Base-by-base conservation (phyloP, 2,329 filamentous ascomycete genomes). In the Exophiala viscosa region DNA sequence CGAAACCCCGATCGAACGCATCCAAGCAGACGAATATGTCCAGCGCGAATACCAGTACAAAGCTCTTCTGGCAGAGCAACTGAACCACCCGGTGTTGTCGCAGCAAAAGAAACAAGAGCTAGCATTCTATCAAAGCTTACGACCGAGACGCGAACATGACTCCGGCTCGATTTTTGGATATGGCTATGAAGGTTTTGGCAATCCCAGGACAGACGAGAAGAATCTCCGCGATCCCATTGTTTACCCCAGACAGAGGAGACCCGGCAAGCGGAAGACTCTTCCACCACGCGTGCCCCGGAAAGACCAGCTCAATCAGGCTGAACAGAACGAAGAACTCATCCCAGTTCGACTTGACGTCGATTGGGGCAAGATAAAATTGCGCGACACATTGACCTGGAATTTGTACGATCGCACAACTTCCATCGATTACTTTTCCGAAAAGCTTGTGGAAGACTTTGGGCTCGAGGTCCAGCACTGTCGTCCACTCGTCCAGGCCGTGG, bases 341-440 rank as follows among this genome's bases (percentile, higher is more conserved):
- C 93, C 93, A 2, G 81, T 99, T 60, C 83, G 93, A 43, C 74
- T 99, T 49, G 93, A 99, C 64, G 88, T 97, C 45, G 93, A 99
- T 65, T 88, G 88, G 80, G 92, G 97, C 61, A 96, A 95, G 74
- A 83, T 97, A 63, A 93, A 93, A 71, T 78, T 99, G 55, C 87
- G 93, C 68, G 93, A 99, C 70, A 97, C 93, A 1, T 96, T 99
- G 62, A 97, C 93, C 2, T 99, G 92, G 91, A 99, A 99, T 69
- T 78, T 97, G 33, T 89, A 96, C 72, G 93, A 99, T 68, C 86
- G 91, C 53, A 80, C 93, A 10, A 82, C 95, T 2, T 79, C 83
- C 17, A 82, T 86, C 15, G 87, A 95, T 52, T 70, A 93, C 9
- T 97, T 97, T 68, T 88, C 91, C 1, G 84, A 89, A 53, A 90